Conservation (phyloP, 257 asterid genomes). For the Lycium barbarum region DNA sequence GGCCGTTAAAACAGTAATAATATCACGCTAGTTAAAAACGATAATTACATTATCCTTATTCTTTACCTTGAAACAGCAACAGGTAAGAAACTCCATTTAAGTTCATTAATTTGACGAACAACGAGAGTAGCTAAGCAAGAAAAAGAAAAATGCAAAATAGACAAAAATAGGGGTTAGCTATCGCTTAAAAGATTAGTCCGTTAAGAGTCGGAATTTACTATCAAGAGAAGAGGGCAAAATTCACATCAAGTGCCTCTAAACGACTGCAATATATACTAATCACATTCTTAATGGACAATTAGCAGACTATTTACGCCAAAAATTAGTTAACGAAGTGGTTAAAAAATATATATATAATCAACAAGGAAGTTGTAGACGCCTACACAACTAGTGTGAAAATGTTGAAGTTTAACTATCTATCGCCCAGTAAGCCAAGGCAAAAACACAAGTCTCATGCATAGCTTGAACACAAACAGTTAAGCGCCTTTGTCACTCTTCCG, state of each 20-base stretch:
- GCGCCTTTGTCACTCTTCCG: conserved; percentile 60
- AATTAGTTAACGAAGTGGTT: not conserved
- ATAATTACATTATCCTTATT: not conserved
- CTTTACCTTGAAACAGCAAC: not conserved
- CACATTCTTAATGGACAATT: not conserved
- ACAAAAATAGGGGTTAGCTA: not conserved
- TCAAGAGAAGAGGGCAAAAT: not conserved
- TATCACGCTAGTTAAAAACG: not conserved
- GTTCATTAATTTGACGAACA: not conserved
- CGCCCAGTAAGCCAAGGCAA: not conserved
- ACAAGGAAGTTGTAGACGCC: conserved; percentile 11
- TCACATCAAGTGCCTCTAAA: not conserved
- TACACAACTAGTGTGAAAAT: not conserved
- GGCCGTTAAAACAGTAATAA: not conserved
- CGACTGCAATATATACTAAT: not conserved
- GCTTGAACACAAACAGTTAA: conserved; percentile 38
- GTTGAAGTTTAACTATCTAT: not conserved
- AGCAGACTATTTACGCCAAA: not conserved
- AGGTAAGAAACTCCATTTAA: not conserved
- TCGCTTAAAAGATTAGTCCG: not conserved
- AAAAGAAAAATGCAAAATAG: not conserved
- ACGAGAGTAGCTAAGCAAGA: not conserved
- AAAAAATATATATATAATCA: not conserved
- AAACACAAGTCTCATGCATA: not conserved
- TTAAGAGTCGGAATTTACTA: too few species aligned